Evolutionary conservation across 2,329 filamentous ascomycete species (phyloP), one percentile per base, ranked within the genome.

Genomic region (Zymoseptoria brevis): DNA sequence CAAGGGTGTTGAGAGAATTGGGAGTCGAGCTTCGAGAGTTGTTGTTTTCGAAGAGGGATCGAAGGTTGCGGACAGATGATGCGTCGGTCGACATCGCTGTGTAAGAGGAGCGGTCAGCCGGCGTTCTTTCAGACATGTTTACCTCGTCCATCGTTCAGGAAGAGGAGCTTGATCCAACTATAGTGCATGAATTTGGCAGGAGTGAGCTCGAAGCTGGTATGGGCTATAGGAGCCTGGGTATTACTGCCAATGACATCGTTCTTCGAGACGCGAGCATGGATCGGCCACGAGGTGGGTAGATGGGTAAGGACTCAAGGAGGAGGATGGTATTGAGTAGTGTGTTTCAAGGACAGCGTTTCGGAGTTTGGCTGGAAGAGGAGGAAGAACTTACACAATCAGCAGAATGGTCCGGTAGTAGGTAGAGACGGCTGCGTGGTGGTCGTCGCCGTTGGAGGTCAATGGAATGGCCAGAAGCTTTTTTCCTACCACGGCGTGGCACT

Each of bases 1-100:
- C 35, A n/a, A n/a, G 13, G 35, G 35, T 45, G 35, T n/a, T 13
- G 13, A 45, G 35, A 16, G 35, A 48, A 60, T 56, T 57, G 29
- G 58, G 56, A 9, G 57, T 24, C 6, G 64, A 64, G 57, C 41
- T 58, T 48, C 63, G 67, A 59, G 73, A 67, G 57, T 72, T 69
- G 63, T 73, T 76, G 64, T 71, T 74, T 71, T 80, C 78, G 69
- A 80, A 80, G 72, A 79, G 75, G 59, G 77, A 77, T 68, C 77
- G 73, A 59, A 80, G 72, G 66, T 77, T 77, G 65, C 77, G 74
- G 64, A 80, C 77, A 24, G 22, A 24, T 24, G 22, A 24, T 24
- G 22, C 22, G 22, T 24, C 22, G 65, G 75, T 76, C 58, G 70
- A 74, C 35, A 45, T 45, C 13, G 13, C 35, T 45, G 35, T n/a